Conservation (phyloP, 495 filamentous ascomycete species). For the Ascobolus immersus region DNA sequence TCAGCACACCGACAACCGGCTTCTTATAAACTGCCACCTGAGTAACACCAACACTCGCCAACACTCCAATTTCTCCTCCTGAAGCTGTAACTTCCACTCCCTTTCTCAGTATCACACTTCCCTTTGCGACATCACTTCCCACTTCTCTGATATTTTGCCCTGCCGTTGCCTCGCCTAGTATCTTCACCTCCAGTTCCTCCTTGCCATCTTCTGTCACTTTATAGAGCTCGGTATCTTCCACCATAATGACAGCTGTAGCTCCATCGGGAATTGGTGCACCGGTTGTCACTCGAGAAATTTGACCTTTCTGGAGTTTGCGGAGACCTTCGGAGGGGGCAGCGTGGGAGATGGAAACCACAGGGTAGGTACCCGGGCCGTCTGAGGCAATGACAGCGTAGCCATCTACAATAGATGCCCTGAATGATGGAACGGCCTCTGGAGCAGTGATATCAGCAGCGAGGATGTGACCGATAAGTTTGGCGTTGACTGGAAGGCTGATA, state of each 20-base stretch:
- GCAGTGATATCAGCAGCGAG: constrained; percentile 65
- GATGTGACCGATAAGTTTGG: constrained; percentile 41
- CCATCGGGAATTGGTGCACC: constrained; percentile 75
- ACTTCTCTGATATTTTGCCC: constrained; percentile 80
- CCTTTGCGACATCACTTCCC: constrained; percentile 57
- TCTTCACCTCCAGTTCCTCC: constrained; percentile 71
- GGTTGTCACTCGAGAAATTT: constrained; percentile 76
- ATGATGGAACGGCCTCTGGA: constrained; percentile 65
- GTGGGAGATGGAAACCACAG: constrained; percentile 67
- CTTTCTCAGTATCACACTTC: constrained; percentile 40
- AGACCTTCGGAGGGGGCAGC: constrained; percentile 39
- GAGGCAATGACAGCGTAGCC: constrained; percentile 62
- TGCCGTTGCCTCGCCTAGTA: constrained; percentile 46
- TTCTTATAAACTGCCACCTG: constrained; percentile 52
- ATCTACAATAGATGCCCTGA: constrained; percentile 86
- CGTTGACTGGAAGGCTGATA: constrained; percentile 31
- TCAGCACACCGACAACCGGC: constrained; percentile 64
- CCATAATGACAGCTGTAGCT: constrained; percentile 86
- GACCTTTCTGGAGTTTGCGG: constrained; percentile 35
- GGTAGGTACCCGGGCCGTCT: constrained; percentile 39
- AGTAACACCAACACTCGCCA: constrained; percentile 56
- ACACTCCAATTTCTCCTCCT: constrained; percentile 71
- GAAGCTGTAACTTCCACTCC: constrained; percentile 57
- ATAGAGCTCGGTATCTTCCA: constrained; percentile 65
- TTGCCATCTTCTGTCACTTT: constrained; percentile 47